Conservation (phyloP, 768 basidiomycete genomes). For the Russula griseocarnosa region DNA sequence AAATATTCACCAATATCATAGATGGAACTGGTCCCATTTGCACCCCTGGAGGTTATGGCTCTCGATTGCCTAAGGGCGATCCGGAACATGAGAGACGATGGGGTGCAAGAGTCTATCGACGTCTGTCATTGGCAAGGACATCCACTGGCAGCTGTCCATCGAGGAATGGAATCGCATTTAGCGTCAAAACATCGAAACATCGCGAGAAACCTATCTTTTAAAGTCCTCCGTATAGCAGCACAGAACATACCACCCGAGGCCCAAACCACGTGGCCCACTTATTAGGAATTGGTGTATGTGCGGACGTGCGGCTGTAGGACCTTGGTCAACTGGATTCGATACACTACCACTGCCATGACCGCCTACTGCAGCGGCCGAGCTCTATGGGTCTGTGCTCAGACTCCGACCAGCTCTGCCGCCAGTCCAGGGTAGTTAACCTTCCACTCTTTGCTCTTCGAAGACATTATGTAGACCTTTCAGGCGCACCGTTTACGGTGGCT, state of each 20-base stretch:
- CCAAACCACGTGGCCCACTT: not conserved
- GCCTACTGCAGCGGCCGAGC: no score
- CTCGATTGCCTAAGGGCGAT: no score
- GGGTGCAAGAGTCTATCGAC: no score
- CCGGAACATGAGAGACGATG: no score
- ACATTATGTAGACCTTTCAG: not conserved
- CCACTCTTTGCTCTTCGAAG: not conserved
- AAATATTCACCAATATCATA: no score
- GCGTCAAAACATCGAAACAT: not conserved
- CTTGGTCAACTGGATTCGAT: not conserved
- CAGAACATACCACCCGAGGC: no score
- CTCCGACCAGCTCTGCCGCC: not conserved
- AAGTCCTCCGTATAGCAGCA: not conserved
- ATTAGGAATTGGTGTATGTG: not conserved
- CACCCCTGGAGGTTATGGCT: no score
- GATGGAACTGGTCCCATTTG: no score
- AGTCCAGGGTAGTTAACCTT: not conserved
- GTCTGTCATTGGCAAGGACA: no score
- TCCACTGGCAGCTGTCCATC: not conserved
- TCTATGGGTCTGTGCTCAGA: not conserved
- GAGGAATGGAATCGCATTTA: not conserved
- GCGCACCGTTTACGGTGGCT: not conserved
- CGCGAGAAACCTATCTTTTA: not conserved
- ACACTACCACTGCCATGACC: not conserved
- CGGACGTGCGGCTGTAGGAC: not conserved